Conservation (phyloP, 768 basidiomycete genomes). For the Mycena galericulata region DNA sequence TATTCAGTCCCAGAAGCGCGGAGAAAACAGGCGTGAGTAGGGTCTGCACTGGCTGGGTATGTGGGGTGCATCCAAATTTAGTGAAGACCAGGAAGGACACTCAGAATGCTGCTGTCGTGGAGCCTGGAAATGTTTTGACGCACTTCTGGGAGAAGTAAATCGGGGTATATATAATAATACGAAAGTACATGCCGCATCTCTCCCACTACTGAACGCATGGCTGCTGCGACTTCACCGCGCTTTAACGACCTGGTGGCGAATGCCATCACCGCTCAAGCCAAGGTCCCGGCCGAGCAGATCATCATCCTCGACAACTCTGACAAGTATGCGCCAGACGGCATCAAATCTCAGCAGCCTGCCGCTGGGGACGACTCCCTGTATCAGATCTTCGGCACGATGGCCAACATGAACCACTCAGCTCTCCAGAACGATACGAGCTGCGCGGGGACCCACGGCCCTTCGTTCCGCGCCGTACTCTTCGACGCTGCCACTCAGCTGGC, state of each 20-base stretch:
- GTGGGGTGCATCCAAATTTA: too few species aligned
- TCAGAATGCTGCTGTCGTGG: too few species aligned
- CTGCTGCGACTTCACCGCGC: conserved; percentile 1
- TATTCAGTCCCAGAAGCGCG: too few species aligned
- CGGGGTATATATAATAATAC: too few species aligned
- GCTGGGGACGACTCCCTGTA: background rate
- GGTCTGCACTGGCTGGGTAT: too few species aligned
- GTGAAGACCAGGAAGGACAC: too few species aligned
- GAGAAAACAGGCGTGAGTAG: too few species aligned
- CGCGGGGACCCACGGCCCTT: conserved; percentile 1
- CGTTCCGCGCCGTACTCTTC: conserved; percentile 4
- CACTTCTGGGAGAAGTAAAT: too few species aligned
- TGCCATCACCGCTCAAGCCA: background rate
- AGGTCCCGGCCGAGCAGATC: conserved; percentile 1
- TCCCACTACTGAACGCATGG: background rate
- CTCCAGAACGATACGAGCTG: conserved; percentile 1
- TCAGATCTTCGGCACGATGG: conserved; percentile 8
- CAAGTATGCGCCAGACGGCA: background rate
- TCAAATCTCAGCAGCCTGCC: background rate
- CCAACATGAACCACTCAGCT: conserved; percentile 1
- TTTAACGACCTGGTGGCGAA: conserved; percentile 4
- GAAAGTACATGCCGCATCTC: too few species aligned
- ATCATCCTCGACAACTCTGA: conserved; percentile 12
- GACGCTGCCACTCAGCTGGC: background rate
- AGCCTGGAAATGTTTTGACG: too few species aligned